phyloP scores from a whole-genome alignment of 352 stramenopile genomes.

The Pythium oligandrum region DNA sequence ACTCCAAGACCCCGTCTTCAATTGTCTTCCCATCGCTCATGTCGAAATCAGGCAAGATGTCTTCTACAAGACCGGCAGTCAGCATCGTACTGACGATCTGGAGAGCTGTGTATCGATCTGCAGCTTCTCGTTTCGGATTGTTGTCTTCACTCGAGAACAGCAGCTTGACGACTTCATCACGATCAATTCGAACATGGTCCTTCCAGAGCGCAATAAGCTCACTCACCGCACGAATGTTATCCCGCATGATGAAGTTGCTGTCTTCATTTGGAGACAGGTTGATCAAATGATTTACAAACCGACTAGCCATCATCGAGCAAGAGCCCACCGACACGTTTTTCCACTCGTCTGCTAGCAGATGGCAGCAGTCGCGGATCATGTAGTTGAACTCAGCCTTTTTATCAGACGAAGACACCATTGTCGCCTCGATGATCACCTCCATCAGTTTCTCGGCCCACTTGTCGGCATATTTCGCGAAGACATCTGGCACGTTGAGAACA shows the following conservation, averaged over 20 bases:
- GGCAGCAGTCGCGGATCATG: slow-evolving; percentile 68
- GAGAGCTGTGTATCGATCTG: slow-evolving; percentile 44
- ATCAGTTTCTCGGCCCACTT: slow-evolving; percentile 54
- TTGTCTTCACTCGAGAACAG: slow-evolving; percentile 30
- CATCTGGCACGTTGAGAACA: slow-evolving; percentile 54
- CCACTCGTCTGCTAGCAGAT: slow-evolving; percentile 51
- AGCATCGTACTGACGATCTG: slow-evolving; percentile 69
- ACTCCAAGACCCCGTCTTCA: slow-evolving; percentile 43
- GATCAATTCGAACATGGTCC: slow-evolving; percentile 31
- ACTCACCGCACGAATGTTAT: slow-evolving; percentile 57
- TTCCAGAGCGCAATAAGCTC: slow-evolving; percentile 60
- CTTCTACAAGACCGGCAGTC: slow-evolving; percentile 19
- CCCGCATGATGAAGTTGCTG: slow-evolving; percentile 48
- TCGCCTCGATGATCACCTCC: slow-evolving; percentile 46
- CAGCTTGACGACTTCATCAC: slow-evolving; percentile 29
- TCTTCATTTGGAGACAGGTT: slow-evolving; percentile 46
- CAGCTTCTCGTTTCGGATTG: slow-evolving; percentile 29
- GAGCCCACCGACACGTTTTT: slow-evolving; percentile 24
- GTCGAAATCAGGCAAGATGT: slow-evolving; percentile 17
- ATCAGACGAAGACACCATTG: slow-evolving; percentile 14
- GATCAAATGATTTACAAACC: slow-evolving; percentile 56
- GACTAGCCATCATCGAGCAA: slow-evolving; percentile 20
- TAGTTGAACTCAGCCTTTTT: slow-evolving; percentile 59
- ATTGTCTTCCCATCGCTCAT: slow-evolving; percentile 21
- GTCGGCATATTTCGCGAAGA: slow-evolving; percentile 48